Evolutionary conservation across 176 grass and related monocot species (phyloP).

Genomic region (Aegilops speltoides): DNA sequence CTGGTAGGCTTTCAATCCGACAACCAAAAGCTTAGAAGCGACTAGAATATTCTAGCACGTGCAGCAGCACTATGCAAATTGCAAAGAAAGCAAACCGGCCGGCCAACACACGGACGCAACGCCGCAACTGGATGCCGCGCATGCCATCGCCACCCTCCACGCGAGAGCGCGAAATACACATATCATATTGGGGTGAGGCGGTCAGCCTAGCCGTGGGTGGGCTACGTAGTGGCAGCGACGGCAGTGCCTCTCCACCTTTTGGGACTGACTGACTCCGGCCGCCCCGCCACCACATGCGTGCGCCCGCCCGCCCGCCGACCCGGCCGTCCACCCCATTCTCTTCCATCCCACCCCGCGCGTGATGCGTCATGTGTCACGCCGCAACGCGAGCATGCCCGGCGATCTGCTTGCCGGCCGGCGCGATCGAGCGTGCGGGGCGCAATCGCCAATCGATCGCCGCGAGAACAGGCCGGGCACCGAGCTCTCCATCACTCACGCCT

Average conservation of each 20-base stretch:
- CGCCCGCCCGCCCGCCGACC: neutral
- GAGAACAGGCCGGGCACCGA: neutral
- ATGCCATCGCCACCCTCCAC: neutral
- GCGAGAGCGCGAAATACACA: neutral
- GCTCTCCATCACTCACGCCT: neutral
- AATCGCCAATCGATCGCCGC: too few species aligned
- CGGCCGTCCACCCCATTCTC: neutral
- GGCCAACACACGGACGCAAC: neutral
- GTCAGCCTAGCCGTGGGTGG: slow-evolving; percentile 29
- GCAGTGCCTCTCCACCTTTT: neutral
- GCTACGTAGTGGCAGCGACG: slow-evolving; percentile 20
- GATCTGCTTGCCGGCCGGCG: neutral
- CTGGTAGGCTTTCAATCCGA: neutral
- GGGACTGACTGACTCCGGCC: neutral
- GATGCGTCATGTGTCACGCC: neutral
- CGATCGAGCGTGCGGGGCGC: neutral
- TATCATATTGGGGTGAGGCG: neutral
- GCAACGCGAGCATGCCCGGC: neutral
- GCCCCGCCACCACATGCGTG: slow-evolving; percentile 6
- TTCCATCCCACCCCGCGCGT: neutral
- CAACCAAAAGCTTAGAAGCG: neutral
- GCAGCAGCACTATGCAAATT: neutral
- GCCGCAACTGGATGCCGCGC: slow-evolving; percentile 1
- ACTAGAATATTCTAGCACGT: neutral
- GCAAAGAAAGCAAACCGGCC: neutral